Conservation (phyloP, 352 stramenopile genomes). For the Phytophthora meadii region DNA sequence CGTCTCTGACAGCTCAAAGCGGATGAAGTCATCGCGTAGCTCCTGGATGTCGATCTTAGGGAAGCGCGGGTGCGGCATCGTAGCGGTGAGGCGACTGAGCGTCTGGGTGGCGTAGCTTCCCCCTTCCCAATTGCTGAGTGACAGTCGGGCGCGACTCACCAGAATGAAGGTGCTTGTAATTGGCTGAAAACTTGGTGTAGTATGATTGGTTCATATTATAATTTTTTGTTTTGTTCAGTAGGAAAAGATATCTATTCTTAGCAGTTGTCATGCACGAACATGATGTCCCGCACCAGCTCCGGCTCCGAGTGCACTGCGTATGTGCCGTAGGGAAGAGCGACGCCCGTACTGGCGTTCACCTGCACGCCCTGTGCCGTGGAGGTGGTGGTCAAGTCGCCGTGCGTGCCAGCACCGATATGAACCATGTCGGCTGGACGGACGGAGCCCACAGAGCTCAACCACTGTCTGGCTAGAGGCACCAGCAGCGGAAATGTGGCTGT, state of each 20-base stretch:
- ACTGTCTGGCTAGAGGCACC: constrained; percentile 52
- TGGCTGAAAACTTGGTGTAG: background rate
- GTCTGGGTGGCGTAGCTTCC: constrained; percentile 4
- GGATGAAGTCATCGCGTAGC: constrained; percentile 95
- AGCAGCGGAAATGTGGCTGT: constrained; percentile 44
- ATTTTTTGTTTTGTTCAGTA: constrained; percentile 17
- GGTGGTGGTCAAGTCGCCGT: constrained; percentile 20
- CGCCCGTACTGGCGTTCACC: constrained; percentile 19
- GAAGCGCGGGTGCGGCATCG: constrained; percentile 88
- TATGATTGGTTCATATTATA: constrained; percentile 7
- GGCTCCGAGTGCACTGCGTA: constrained; percentile 49
- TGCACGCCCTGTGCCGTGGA: constrained; percentile 22
- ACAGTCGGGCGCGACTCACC: constrained; percentile 13
- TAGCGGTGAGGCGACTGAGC: constrained; percentile 7
- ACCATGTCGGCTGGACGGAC: constrained; percentile 41
- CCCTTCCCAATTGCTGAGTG: constrained; percentile 25
- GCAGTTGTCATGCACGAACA: constrained; percentile 61
- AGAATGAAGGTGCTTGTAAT: constrained; percentile 11
- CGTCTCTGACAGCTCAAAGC: constrained; percentile 97
- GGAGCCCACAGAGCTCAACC: constrained; percentile 50
- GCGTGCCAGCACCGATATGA: constrained; percentile 22
- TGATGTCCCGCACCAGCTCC: constrained; percentile 54
- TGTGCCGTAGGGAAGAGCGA: constrained; percentile 17
- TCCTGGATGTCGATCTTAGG: constrained; percentile 96
- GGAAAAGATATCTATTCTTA: constrained; percentile 16